Conservation (phyloP, 78 protist genomes). For the Dictyostelium firmibasis region DNA sequence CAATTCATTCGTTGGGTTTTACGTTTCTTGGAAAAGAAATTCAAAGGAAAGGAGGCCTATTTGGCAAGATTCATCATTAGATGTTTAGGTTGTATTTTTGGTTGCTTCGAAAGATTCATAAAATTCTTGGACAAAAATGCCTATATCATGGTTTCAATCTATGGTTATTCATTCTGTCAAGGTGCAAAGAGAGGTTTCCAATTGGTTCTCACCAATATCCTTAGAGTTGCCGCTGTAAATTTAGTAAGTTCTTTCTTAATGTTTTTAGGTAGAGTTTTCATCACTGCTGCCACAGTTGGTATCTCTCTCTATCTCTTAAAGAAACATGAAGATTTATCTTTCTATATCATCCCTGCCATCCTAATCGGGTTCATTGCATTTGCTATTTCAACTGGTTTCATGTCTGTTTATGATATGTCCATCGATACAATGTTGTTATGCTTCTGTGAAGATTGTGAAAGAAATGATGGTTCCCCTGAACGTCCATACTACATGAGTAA, state of each 20-base stretch:
- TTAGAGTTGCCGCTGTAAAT: slow-evolving; percentile 85
- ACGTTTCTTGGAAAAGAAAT: slow-evolving; percentile 50
- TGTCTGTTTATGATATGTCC: slow-evolving; percentile 85
- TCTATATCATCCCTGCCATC: slow-evolving; percentile 62
- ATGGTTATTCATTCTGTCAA: slow-evolving; percentile 87
- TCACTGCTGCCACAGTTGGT: slow-evolving; percentile 39
- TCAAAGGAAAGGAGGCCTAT: slow-evolving; percentile 32
- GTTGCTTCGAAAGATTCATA: slow-evolving; percentile 88
- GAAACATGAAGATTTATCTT: neutral
- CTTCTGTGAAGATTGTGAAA: slow-evolving; percentile 83
- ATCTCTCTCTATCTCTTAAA: slow-evolving; percentile 26
- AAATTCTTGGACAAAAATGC: slow-evolving; percentile 92
- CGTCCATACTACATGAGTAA: slow-evolving; percentile 72
- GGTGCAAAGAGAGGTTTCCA: slow-evolving; percentile 83
- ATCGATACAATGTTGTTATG: slow-evolving; percentile 88
- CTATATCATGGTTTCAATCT: slow-evolving; percentile 89
- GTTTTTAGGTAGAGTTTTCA: slow-evolving; percentile 74
- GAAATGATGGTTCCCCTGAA: slow-evolving; percentile 69
- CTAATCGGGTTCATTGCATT: slow-evolving; percentile 80
- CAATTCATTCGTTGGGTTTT: slow-evolving; percentile 87
- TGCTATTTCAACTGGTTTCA: slow-evolving; percentile 73
- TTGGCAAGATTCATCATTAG: slow-evolving; percentile 51
- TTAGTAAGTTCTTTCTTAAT: slow-evolving; percentile 66
- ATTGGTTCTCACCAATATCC: slow-evolving; percentile 81
- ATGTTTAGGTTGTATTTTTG: slow-evolving; percentile 85